A percentile compares a stretch with the other conserved stretches of the same genome.
Conservation (phyloP, 176 grass and related monocot species). For the Triticum dicoccoides region DNA sequence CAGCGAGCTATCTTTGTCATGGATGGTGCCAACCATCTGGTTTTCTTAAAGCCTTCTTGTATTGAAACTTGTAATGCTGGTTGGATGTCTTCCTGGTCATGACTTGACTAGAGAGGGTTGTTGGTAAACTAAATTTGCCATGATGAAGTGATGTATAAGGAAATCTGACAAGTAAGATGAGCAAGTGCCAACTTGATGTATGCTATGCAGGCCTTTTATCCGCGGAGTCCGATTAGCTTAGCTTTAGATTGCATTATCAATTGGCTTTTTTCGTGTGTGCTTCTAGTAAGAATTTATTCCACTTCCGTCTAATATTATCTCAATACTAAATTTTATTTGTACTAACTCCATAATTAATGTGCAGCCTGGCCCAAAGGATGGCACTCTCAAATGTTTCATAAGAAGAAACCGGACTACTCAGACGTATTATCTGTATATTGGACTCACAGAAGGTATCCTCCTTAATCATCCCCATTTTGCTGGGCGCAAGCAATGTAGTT, state of each 20-base stretch:
- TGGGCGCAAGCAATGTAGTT: too few relatives aligned
- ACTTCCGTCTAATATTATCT: neutral
- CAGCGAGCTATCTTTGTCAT: conserved; percentile 9
- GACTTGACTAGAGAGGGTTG: neutral
- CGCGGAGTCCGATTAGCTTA: neutral
- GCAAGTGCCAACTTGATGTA: neutral
- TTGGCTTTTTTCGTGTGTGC: neutral
- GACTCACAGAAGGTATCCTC: conserved; percentile 76
- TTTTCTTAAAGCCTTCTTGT: neutral
- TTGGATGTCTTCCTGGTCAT: neutral
- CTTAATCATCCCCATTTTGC: neutral
- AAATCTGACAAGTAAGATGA: neutral
- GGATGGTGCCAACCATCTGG: neutral
- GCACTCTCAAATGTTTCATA: conserved; percentile 91
- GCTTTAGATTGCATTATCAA: neutral
- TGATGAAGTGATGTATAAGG: neutral
- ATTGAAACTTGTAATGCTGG: neutral
- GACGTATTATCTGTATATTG: conserved; percentile 83
- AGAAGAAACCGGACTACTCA: conserved; percentile 73
- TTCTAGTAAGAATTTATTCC: neutral
- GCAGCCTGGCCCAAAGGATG: conserved; percentile 84
- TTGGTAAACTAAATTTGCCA: neutral
- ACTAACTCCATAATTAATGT: neutral
- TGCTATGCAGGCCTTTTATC: neutral
- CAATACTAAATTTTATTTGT: neutral